Evolutionary conservation across 2,329 filamentous ascomycete genomes (phyloP).

Genomic region (Microdochium trichocladiopsis): DNA sequence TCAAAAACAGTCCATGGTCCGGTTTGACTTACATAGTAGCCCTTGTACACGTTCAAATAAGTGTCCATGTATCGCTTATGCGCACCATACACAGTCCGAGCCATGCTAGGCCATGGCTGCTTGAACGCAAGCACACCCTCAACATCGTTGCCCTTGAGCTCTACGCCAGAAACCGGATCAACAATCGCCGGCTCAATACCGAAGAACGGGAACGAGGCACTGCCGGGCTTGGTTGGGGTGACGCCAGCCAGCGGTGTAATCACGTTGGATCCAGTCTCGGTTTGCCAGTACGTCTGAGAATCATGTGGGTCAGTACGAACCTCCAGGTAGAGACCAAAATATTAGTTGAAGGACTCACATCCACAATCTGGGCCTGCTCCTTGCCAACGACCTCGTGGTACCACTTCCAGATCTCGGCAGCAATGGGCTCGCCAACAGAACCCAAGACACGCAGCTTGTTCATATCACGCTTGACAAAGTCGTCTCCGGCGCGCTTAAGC

Average conservation of each 20-base stretch:
- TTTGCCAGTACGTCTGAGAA: slow-evolving; percentile 97
- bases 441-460: slow-evolving; percentile 83
- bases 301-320: slow-evolving; percentile 8
- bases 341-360: slow-evolving; percentile 59
- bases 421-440: slow-evolving; percentile 95
- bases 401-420: slow-evolving; percentile 99
- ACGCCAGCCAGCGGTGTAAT: slow-evolving; percentile 90
- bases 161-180: slow-evolving; percentile 89
- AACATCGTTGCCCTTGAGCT: slow-evolving; percentile 91
- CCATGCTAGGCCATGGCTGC: slow-evolving; percentile 98
- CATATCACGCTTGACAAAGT: slow-evolving; percentile 88
- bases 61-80: slow-evolving; percentile 99
- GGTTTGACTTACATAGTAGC: slow-evolving; percentile 93
- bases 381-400: slow-evolving; percentile 94
- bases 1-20: too few species aligned
- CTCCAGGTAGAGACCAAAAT: background rate
- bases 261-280: slow-evolving; percentile 93
- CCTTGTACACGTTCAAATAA: slow-evolving; percentile 95
- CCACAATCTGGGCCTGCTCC: slow-evolving; percentile 86
- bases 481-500: slow-evolving; percentile 89
- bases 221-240: slow-evolving; percentile 94
- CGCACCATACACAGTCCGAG: slow-evolving; percentile 92
- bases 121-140: slow-evolving; percentile 97
- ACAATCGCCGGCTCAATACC: slow-evolving; percentile 97
- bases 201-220: slow-evolving; percentile 94